These are phyloP conservation scores for Globisporangium cederbergense DNA, from an alignment of 352 stramenopile genomes.

Conservation along the genomic window DNA sequence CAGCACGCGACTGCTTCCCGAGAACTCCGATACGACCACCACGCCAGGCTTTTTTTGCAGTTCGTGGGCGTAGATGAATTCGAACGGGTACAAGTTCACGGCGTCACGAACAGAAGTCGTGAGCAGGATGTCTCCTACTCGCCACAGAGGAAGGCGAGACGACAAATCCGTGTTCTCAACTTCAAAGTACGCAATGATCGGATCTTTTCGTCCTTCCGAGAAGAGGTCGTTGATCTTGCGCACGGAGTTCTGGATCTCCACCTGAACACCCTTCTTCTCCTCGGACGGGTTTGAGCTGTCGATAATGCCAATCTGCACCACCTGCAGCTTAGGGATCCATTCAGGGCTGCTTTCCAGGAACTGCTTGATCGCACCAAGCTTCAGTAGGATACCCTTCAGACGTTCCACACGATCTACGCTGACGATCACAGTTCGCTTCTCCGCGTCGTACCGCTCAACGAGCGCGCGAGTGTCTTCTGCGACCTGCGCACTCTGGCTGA, in stretches of 20 bases:
- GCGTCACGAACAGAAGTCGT: slow-evolving; percentile 78
- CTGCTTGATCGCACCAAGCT: slow-evolving; percentile 94
- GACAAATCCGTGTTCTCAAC: slow-evolving; percentile 83
- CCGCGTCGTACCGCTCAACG: slow-evolving; percentile 46
- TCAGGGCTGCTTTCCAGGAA: slow-evolving; percentile 88
- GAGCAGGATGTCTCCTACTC: slow-evolving; percentile 65
- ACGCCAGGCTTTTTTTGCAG: slow-evolving; percentile 77
- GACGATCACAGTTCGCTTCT: slow-evolving; percentile 83
- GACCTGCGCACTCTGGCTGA: slow-evolving; percentile 55
- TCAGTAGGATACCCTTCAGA: slow-evolving; percentile 96
- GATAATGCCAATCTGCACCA: slow-evolving; percentile 81
- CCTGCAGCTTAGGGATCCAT: slow-evolving; percentile 80
- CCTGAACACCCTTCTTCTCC: slow-evolving; percentile 59
- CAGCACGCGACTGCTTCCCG: slow-evolving; percentile 95
- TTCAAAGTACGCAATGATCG: slow-evolving; percentile 65
- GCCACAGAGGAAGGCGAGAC: slow-evolving; percentile 68
- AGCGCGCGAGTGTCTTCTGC: slow-evolving; percentile 41
- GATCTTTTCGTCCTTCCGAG: slow-evolving; percentile 31
- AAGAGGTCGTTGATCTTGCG: slow-evolving; percentile 75
- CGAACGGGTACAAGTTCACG: slow-evolving; percentile 83
- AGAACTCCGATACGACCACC: slow-evolving; percentile 98
- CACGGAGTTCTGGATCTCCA: slow-evolving; percentile 56
- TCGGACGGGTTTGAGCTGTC: slow-evolving; percentile 71
- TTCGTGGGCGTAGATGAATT: slow-evolving; percentile 85
- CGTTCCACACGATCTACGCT: slow-evolving; percentile 95